Conservation (phyloP, 768 basidiomycete genomes). For the Pleurotus giganteus region DNA sequence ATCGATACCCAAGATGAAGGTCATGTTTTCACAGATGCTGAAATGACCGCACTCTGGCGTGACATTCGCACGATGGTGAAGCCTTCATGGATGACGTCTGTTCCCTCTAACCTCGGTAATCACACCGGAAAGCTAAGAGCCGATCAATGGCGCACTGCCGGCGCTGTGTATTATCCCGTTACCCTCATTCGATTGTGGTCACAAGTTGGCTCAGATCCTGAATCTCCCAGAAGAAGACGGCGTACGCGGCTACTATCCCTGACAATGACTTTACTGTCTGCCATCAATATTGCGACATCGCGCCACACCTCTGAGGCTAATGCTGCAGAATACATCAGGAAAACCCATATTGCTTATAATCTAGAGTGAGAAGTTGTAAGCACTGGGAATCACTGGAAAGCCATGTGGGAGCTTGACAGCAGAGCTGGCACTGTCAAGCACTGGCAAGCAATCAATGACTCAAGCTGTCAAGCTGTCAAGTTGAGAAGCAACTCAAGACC, state of each 20-base stretch:
- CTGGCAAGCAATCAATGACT: no score
- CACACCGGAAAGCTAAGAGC: slow-evolving; percentile 29
- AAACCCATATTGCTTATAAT: no score
- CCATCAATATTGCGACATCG: neutral
- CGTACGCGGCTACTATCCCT: neutral
- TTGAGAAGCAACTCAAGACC: no score
- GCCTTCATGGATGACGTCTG: slow-evolving; percentile 26
- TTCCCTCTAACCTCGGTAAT: slow-evolving; percentile 26
- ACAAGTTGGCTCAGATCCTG: slow-evolving; percentile 10
- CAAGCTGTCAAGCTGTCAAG: no score
- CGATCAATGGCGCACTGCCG: slow-evolving; percentile 29
- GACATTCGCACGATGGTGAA: slow-evolving; percentile 12
- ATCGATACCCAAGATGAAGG: neutral
- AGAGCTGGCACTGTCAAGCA: no score
- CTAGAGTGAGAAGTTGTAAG: no score
- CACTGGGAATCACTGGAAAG: no score
- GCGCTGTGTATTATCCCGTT: slow-evolving; percentile 29
- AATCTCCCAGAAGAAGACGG: neutral
- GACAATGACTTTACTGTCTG: neutral
- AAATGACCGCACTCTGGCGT: neutral
- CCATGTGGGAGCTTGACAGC: no score
- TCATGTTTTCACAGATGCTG: neutral
- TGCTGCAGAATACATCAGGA: neutral
- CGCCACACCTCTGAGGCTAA: neutral
- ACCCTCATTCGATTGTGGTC: slow-evolving; percentile 30